Conservation (phyloP, 805 yeast genomes). For the Candida tammaniensis region DNA sequence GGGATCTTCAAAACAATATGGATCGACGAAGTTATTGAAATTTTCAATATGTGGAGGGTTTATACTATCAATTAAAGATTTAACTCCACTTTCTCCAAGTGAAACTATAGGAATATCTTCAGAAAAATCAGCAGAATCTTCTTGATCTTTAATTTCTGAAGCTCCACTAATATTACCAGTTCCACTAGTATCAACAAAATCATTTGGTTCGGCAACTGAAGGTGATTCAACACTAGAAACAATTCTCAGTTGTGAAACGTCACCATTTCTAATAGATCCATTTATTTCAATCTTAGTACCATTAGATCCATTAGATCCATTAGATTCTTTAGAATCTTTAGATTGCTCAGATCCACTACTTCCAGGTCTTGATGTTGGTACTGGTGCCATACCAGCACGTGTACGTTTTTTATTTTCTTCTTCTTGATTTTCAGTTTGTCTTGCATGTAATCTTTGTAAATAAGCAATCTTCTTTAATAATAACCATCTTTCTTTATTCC, state of each 20-base stretch:
- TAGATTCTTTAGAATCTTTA: background rate
- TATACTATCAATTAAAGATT: conserved; percentile 36
- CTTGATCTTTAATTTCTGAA: background rate
- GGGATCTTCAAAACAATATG: conserved; percentile 88
- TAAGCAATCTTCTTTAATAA: conserved; percentile 70
- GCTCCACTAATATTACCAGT: background rate
- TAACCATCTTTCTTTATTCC: conserved; percentile 63
- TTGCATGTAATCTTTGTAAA: conserved; percentile 62
- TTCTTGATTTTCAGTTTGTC: conserved; percentile 38
- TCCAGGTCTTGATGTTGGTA: background rate
- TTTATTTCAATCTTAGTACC: background rate
- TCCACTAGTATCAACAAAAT: conserved; percentile 1
- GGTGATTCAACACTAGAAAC: conserved; percentile 12
- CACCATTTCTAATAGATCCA: background rate
- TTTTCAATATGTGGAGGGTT: conserved; percentile 35
- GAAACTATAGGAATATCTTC: conserved; percentile 41
- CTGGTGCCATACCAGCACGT: conserved; percentile 27
- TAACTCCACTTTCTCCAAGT: conserved; percentile 41
- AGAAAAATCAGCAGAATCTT: conserved; percentile 10
- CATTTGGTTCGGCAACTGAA: background rate
- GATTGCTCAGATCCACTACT: background rate
- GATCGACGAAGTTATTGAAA: conserved; percentile 64
- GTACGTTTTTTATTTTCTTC: conserved; percentile 36
- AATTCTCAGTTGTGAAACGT: conserved; percentile 8
- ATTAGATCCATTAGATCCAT: background rate